A percentile compares a stretch with the other conserved stretches of the same genome.
These are phyloP conservation scores for Dichotomopilus funicola DNA, from an alignment of 2,329 filamentous ascomycete species.

Conservation along the genomic window DNA sequence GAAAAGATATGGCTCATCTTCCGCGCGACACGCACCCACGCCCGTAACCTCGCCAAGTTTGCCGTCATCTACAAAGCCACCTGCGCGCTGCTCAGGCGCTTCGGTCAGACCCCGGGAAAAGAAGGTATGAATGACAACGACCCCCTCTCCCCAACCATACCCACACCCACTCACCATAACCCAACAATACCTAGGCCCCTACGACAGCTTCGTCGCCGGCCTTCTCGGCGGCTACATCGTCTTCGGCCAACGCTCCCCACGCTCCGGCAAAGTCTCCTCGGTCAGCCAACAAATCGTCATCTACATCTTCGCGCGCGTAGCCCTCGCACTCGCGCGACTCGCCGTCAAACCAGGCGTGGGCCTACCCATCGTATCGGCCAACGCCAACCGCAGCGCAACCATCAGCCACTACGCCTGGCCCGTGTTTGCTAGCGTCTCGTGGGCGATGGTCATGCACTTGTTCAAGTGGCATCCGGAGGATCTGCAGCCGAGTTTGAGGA, in stretches of 20 bases:
- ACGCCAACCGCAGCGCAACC: slow-evolving; percentile 38
- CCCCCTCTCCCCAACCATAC: not conserved
- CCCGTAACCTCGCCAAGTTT: slow-evolving; percentile 85
- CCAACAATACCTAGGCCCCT: slow-evolving; percentile 45
- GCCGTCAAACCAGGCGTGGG: slow-evolving; percentile 60
- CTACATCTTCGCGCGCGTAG: slow-evolving; percentile 91
- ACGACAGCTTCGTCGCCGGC: slow-evolving; percentile 81
- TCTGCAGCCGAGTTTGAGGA: slow-evolving; percentile 82
- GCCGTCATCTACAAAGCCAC: slow-evolving; percentile 82
- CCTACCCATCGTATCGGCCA: slow-evolving; percentile 42
- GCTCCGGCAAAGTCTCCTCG: slow-evolving; percentile 63
- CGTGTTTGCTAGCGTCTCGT: slow-evolving; percentile 81
- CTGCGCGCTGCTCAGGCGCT: slow-evolving; percentile 67
- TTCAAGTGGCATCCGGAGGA: slow-evolving; percentile 89
- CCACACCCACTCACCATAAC: slow-evolving; percentile 5
- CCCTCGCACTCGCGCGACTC: slow-evolving; percentile 76
- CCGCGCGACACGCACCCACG: slow-evolving; percentile 83
- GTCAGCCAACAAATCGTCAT: slow-evolving; percentile 97
- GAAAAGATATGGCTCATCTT: slow-evolving; percentile 74
- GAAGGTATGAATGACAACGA: slow-evolving; percentile 38
- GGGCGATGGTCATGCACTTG: slow-evolving; percentile 92
- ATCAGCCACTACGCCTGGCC: slow-evolving; percentile 79
- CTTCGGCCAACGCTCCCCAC: slow-evolving; percentile 63
- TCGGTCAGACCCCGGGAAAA: slow-evolving; percentile 51
- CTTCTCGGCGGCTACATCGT: slow-evolving; percentile 86